phyloP scores from a whole-genome alignment of 352 stramenopile species.

The Phytophthora capsici region DNA sequence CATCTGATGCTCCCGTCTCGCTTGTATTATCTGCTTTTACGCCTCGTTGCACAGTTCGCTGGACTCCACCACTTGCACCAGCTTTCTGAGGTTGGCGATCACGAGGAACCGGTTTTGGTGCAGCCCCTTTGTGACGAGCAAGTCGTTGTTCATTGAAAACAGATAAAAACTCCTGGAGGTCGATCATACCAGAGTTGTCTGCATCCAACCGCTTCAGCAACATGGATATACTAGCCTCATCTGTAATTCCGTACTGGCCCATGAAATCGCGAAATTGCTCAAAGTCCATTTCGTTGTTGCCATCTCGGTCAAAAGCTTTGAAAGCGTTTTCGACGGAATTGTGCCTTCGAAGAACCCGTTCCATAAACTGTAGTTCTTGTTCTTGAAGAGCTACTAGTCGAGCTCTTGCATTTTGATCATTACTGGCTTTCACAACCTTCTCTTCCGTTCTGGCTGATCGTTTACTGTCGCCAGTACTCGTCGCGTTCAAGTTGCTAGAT shows the following conservation, averaged over 20 bases:
- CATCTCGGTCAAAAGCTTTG: conserved; percentile 42
- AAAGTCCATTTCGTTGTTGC: conserved; percentile 51
- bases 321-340: conserved; percentile 58
- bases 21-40: neutral
- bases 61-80: neutral
- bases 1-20: neutral
- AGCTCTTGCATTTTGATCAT: conserved; percentile 24
- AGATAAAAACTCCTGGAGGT: conserved; percentile 60
- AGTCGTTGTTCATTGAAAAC: conserved; percentile 54
- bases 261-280: conserved; percentile 68
- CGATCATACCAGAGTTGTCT: conserved; percentile 56
- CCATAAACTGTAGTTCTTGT: conserved; percentile 62
- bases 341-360: conserved; percentile 46
- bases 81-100: neutral
- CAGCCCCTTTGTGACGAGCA: conserved; percentile 29
- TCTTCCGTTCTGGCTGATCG: neutral
- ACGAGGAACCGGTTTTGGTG: conserved; percentile 10
- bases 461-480: neutral
- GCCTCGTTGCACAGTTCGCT: neutral
- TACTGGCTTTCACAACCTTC: conserved; percentile 18
- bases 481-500: neutral
- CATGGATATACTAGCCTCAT: conserved; percentile 54
- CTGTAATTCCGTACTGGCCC: conserved; percentile 54
- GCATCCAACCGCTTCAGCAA: conserved; percentile 54
- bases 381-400: conserved; percentile 42